Evolutionary conservation across 768 basidiomycete species (phyloP).

Genomic region (Rhodotorula babjevae): DNA sequence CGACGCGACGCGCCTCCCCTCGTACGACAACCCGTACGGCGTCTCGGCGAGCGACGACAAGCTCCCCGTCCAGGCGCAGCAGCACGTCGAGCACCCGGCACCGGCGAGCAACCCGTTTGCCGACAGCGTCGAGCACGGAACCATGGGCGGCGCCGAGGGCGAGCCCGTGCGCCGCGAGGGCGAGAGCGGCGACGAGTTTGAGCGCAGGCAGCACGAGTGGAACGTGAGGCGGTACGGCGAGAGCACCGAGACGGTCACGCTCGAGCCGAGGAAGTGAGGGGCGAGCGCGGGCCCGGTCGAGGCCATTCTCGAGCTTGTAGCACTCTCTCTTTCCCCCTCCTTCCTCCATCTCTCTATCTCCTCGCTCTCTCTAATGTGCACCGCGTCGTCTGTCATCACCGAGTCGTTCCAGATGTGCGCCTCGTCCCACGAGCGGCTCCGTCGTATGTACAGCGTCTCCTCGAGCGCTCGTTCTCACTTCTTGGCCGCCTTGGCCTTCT

Average conservation of each 20-base stretch:
- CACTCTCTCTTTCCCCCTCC: neutral
- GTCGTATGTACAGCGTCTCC: too few relatives aligned
- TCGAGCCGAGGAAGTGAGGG: conserved; percentile 3
- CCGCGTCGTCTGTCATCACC: too few relatives aligned
- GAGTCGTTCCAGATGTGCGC: too few relatives aligned
- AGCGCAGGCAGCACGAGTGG: conserved; percentile 23
- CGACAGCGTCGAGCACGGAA: conserved; percentile 12
- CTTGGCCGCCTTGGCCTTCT: neutral
- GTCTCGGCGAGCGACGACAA: conserved; percentile 1
- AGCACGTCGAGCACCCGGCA: too few relatives aligned
- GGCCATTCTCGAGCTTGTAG: neutral
- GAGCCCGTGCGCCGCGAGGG: conserved; percentile 4
- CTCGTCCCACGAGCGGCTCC: too few relatives aligned
- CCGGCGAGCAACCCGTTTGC: conserved; percentile 19
- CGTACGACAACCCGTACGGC: conserved; percentile 33
- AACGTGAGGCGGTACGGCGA: conserved; percentile 9
- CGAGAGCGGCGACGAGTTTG: conserved; percentile 28
- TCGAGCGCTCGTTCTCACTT: neutral
- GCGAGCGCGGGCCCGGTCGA: too few relatives aligned
- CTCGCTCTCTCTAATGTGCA: neutral
- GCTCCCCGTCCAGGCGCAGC: neutral
- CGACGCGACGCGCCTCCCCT: neutral
- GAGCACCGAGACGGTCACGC: conserved; percentile 31
- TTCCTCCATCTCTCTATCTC: neutral
- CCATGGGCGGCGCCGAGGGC: neutral